Base-by-base conservation (phyloP, 192 early-diverging fungal species). In the Linderina pennispora region DNA sequence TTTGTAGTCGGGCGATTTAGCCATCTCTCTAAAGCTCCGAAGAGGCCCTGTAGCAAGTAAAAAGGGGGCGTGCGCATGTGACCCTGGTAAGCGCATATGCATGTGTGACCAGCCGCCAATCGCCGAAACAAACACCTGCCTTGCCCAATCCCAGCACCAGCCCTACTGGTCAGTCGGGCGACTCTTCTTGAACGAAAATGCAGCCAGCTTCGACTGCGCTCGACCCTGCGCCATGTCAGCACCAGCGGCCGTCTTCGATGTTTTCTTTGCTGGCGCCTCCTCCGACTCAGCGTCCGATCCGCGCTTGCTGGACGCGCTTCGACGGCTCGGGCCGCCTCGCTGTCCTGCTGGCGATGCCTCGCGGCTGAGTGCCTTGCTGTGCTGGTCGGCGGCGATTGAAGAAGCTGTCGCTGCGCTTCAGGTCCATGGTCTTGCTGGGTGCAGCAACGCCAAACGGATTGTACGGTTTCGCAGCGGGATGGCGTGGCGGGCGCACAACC, bases 381-480 rank as follows among this genome's bases (percentile, higher is more conserved):
- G 55, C 16, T 20, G 23, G 19, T 62, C 63, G 4, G 53, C 63
- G 4, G 71, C 59, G n/a, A 22, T 55, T 36, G 28, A 66, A 65
- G 45, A 66, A 65, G 53, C 63, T 66, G 53, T 66, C 51, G 51
- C 71, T 62, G 23, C 59, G 71, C 33, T 58, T 58, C 43, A 62
- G 62, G 28, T 53, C 58, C 50, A 66, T 66, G 2, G 67, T 55
- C 23, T 53, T 62, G 20, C 38, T 55, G 1, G 69, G 62, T 15
- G 54, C 38, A 1, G 40, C 44, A 2, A 65, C 57, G 19, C 57
- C 69, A 48, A 73, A 73, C 11, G 69, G 69, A 19, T 70, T 65
- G 43, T 65, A 73, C 10, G 61, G 69, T 42, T 50, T 60, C 14
- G 69, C 49, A 4, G 69, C 53, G 0, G 69, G 61, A 23, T 56